A percentile compares a stretch with the other conserved stretches of the same genome.
phyloP scores from a whole-genome alignment of 2,329 filamentous ascomycete species.

The Colletotrichum noveboracense region DNA sequence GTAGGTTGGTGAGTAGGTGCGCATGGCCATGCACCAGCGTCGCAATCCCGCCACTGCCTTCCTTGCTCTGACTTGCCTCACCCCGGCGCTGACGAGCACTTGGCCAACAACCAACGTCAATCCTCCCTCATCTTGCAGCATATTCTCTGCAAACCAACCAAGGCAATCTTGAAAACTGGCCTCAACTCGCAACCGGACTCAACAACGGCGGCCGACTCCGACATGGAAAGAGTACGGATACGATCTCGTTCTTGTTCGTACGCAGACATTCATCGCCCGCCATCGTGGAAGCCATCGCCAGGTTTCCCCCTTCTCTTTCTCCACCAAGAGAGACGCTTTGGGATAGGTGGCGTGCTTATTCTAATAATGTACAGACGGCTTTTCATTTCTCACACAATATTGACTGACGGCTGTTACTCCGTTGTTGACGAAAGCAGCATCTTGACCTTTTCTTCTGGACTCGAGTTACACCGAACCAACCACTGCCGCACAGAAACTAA shows the following conservation, averaged over 20 bases:
- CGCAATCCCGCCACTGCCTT: constrained; percentile 3
- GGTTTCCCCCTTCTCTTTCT: neutral
- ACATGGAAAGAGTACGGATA: neutral
- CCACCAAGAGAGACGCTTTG: neutral
- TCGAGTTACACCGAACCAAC: constrained; percentile 3
- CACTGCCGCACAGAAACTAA: constrained; percentile 1
- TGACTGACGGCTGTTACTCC: neutral
- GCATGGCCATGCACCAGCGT: neutral
- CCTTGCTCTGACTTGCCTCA: neutral
- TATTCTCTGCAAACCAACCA: neutral
- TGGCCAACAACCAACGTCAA: constrained; percentile 7
- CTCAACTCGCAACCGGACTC: neutral
- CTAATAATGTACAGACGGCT: neutral
- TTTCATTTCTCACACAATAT: neutral
- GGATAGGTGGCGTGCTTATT: neutral
- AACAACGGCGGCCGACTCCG: neutral
- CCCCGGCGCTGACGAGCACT: neutral
- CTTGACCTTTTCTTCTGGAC: neutral
- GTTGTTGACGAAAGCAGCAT: neutral
- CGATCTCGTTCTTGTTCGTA: neutral
- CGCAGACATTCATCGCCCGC: neutral
- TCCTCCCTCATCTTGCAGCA: constrained; percentile 16
- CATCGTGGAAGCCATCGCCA: neutral
- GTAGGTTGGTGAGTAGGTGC: neutral
- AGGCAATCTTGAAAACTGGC: neutral